Evolutionary conservation across 192 early-diverging fungal species (phyloP).

Genomic region (Entomortierella parvispora): DNA sequence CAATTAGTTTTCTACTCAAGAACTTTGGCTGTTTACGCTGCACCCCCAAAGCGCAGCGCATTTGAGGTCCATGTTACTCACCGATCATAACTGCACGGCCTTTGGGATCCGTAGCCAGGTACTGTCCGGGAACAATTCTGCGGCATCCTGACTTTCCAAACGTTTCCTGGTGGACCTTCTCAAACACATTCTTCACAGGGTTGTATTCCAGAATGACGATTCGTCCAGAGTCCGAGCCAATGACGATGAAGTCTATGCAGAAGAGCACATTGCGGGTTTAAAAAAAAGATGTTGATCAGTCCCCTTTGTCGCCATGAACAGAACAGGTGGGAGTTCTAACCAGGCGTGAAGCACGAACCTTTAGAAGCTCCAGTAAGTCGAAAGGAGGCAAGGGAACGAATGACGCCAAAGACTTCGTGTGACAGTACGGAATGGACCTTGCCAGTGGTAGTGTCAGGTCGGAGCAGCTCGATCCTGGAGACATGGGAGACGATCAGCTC

Average conservation of each 20-base stretch:
- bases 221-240: slow-evolving; percentile 91
- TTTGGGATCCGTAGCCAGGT: slow-evolving; percentile 94
- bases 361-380: slow-evolving; percentile 90
- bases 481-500: slow-evolving; percentile 85
- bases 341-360: slow-evolving; percentile 60
- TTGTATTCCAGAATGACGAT: slow-evolving; percentile 93
- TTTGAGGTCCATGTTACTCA: no score
- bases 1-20: no score
- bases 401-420: slow-evolving; percentile 85
- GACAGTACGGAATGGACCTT: slow-evolving; percentile 78
- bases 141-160: slow-evolving; percentile 94
- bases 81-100: slow-evolving; percentile 96
- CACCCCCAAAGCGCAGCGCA: no score
- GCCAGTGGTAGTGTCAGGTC: slow-evolving; percentile 80
- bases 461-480: slow-evolving; percentile 83
- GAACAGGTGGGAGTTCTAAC: not conserved
- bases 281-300: not conserved
- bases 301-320: not conserved
- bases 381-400: slow-evolving; percentile 86
- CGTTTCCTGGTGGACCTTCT: slow-evolving; percentile 89
- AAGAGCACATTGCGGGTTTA: not conserved
- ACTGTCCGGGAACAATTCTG: slow-evolving; percentile 93
- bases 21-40: no score
- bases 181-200: slow-evolving; percentile 74
- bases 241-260: slow-evolving; percentile 84